These are phyloP conservation scores for Graphiopsis chlorocephala DNA, from an alignment of 2,329 filamentous ascomycete genomes.

Conservation along the genomic window DNA sequence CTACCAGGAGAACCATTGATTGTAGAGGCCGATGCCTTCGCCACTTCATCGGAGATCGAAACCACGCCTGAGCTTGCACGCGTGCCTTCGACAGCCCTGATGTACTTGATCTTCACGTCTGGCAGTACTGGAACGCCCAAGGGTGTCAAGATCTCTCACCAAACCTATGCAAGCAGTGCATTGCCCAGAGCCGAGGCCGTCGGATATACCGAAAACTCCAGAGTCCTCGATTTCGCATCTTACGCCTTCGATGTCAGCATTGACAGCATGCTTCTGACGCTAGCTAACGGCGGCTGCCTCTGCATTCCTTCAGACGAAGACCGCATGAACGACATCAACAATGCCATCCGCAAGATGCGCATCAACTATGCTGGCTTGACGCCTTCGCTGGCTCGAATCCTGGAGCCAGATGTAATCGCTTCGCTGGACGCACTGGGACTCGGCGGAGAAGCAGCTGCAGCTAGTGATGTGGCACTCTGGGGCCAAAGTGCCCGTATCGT, in stretches of 20 bases:
- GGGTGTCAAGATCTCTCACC: conserved; percentile 30
- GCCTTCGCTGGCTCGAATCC: conserved; percentile 42
- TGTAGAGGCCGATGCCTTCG: conserved; percentile 16
- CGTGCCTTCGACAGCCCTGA: conserved; percentile 20
- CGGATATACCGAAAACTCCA: conserved; percentile 2
- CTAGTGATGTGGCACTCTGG: conserved; percentile 86
- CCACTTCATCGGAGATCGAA: not conserved
- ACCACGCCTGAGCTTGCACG: not conserved
- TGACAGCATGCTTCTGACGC: conserved; percentile 16
- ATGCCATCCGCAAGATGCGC: conserved; percentile 36
- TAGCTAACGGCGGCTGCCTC: conserved; percentile 22
- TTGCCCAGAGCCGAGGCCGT: conserved; percentile 39
- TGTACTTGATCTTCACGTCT: conserved; percentile 22
- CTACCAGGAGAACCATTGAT: conserved; percentile 18
- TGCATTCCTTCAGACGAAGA: conserved; percentile 25
- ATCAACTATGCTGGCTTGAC: conserved; percentile 47
- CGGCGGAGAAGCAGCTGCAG: conserved; percentile 58
- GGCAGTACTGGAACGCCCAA: conserved; percentile 22
- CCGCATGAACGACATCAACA: conserved; percentile 39
- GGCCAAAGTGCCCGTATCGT: conserved; percentile 77
- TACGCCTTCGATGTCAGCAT: conserved; percentile 20
- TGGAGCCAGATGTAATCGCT: conserved; percentile 39
- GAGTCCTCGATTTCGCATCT: conserved; percentile 19
- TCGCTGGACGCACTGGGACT: conserved; percentile 41
- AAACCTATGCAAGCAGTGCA: conserved; percentile 54